A percentile compares a stretch with the other conserved stretches of the same genome.
These are phyloP conservation scores for Fusarium cyanostomum DNA, from an alignment of 2,329 filamentous ascomycete species.

Conservation along the genomic window DNA sequence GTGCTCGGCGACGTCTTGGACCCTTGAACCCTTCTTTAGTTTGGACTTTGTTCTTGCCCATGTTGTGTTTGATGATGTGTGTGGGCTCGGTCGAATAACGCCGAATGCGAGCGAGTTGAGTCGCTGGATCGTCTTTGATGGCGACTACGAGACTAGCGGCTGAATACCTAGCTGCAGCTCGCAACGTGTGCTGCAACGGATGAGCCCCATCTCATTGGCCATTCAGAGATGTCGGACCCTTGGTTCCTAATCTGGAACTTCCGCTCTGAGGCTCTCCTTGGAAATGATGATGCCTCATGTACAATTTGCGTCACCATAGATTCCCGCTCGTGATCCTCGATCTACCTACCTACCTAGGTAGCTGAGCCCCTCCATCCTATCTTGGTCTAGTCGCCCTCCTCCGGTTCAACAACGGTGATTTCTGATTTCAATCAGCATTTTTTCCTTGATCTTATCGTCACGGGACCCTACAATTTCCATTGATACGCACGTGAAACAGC, in stretches of 20 bases:
- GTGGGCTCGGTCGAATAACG: slow-evolving; percentile 33
- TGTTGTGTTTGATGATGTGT: slow-evolving; percentile 16
- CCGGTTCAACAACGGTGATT: slow-evolving; percentile 20
- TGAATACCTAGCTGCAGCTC: slow-evolving; percentile 5
- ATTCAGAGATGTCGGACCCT: background rate
- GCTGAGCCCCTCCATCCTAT: slow-evolving; percentile 19
- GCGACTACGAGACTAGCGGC: slow-evolving; percentile 35
- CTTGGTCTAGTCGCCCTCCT: slow-evolving; percentile 15
- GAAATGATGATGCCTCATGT: slow-evolving; percentile 12
- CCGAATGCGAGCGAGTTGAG: slow-evolving; percentile 34
- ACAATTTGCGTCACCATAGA: slow-evolving; percentile 18
- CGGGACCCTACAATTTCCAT: slow-evolving; percentile 4
- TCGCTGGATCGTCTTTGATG: slow-evolving; percentile 13
- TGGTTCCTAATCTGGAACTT: slow-evolving; percentile 27
- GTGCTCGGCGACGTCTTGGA: slow-evolving; percentile 32
- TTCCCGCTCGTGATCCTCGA: background rate
- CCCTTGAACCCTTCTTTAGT: slow-evolving; percentile 34
- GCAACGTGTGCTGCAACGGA: slow-evolving; percentile 27
- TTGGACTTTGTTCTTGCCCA: slow-evolving; percentile 17
- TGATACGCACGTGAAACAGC: slow-evolving; percentile 32
- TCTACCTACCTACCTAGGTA: no score
- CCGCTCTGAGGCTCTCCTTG: slow-evolving; percentile 10
- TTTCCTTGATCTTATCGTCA: slow-evolving; percentile 2
- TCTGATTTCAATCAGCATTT: slow-evolving; percentile 8
- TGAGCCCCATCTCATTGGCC: slow-evolving; percentile 17